Evolutionary conservation across 345 rosid species (phyloP).

Genomic region (Luvunga scandens): DNA sequence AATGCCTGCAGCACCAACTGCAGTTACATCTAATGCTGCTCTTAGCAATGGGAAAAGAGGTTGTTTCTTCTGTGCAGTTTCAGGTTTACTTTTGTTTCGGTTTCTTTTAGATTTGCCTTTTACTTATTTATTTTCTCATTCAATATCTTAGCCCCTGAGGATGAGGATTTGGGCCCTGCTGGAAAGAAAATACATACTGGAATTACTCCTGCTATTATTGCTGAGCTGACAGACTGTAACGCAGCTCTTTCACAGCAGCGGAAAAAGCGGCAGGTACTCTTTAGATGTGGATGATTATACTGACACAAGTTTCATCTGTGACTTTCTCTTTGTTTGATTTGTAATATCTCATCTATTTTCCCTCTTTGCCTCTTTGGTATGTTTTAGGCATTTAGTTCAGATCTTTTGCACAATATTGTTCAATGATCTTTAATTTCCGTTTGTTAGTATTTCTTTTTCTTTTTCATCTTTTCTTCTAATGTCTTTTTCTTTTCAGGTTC

Average conservation of each 20-base stretch:
- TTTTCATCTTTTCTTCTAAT: neutral
- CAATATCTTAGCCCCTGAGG: slow-evolving; percentile 37
- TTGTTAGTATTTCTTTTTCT: neutral
- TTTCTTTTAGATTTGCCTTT: neutral
- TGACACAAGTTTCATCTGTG: neutral
- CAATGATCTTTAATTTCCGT: neutral
- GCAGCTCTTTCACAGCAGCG: slow-evolving; percentile 88
- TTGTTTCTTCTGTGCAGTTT: slow-evolving; percentile 21
- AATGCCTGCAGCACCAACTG: slow-evolving; percentile 46
- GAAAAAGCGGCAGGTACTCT: slow-evolving; percentile 69
- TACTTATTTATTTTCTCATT: slow-evolving; percentile 10
- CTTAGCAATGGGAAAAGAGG: slow-evolving; percentile 91
- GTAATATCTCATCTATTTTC: neutral
- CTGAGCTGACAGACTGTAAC: slow-evolving; percentile 83
- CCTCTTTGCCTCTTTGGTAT: neutral
- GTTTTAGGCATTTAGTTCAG: neutral
- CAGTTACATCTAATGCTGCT: slow-evolving; percentile 41
- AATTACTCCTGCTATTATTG: slow-evolving; percentile 58
- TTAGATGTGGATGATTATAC: neutral
- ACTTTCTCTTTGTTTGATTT: neutral
- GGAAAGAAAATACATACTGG: slow-evolving; percentile 66
- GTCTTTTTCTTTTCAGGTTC: slow-evolving; percentile 44
- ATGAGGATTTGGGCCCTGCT: slow-evolving; percentile 48
- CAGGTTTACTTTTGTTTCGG: neutral
- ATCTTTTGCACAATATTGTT: neutral